A percentile compares a stretch with the other conserved stretches of the same genome.
Conservation (phyloP, 345 rosid species). For the Cardamine occulta region DNA sequence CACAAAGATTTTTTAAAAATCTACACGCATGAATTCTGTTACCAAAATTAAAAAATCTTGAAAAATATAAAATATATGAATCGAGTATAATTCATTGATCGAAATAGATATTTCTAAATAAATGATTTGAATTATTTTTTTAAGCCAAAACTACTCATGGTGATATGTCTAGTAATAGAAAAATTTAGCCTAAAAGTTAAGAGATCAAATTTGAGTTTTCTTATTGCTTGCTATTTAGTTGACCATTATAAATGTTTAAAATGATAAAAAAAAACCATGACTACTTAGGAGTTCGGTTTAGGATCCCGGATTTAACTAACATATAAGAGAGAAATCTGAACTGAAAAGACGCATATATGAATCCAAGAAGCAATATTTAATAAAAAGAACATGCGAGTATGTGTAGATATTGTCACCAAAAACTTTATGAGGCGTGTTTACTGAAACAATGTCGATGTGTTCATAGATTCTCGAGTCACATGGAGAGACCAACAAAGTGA, state of each 20-base stretch:
- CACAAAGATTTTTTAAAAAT: no score
- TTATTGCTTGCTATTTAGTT: neutral
- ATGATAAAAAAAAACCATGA: neutral
- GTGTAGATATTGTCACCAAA: slow-evolving; percentile 49
- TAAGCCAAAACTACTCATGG: neutral
- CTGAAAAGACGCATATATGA: neutral
- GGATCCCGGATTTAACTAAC: neutral
- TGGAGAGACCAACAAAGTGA: slow-evolving; percentile 43
- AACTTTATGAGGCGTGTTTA: slow-evolving; percentile 38
- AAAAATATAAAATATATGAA: neutral
- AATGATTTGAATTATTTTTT: no score
- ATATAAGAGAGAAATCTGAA: neutral
- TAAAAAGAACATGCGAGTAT: slow-evolving; percentile 41
- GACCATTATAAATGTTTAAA: neutral
- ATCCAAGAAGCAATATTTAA: neutral
- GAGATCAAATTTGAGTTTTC: neutral
- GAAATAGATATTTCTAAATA: neutral
- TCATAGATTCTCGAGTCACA: slow-evolving; percentile 62
- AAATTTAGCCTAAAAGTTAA: neutral
- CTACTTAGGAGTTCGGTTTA: neutral
- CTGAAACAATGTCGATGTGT: slow-evolving; percentile 43
- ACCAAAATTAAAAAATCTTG: no score
- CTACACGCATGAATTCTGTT: no score
- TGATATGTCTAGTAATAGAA: neutral
- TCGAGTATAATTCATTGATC: neutral